Conservation (phyloP, 257 asterid genomes). For the Penstemon eatonii region DNA sequence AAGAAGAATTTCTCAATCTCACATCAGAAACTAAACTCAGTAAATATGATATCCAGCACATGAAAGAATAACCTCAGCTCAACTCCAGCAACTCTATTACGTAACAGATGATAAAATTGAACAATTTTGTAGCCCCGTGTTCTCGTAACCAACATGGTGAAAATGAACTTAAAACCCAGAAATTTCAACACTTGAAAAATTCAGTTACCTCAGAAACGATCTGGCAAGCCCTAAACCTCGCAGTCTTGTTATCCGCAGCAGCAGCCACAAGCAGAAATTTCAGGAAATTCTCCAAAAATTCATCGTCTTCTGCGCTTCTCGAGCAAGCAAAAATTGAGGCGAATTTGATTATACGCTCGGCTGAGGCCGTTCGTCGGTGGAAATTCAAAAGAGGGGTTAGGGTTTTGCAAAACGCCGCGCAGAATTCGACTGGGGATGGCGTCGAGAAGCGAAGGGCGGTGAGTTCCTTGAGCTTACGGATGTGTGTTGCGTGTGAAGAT, state of each 20-base stretch:
- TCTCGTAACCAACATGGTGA: background rate
- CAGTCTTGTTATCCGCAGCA: conserved; percentile 63
- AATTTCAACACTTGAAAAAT: background rate
- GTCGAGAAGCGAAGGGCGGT: conserved; percentile 46
- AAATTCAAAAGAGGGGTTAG: conserved; percentile 66
- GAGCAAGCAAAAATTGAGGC: conserved; percentile 52
- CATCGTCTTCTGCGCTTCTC: conserved; percentile 41
- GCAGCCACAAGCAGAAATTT: conserved; percentile 67
- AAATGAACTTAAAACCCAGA: too few species aligned
- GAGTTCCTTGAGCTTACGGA: conserved; percentile 79
- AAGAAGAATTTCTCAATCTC: background rate
- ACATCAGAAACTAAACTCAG: conserved; percentile 9
- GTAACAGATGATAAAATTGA: background rate
- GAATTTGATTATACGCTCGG: conserved; percentile 68
- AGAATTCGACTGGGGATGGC: conserved; percentile 41
- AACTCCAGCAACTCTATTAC: too few species aligned
- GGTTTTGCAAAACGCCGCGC: conserved; percentile 51
- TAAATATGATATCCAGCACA: background rate
- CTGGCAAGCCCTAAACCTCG: conserved; percentile 87
- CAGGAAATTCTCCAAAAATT: conserved; percentile 58
- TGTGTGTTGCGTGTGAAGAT: conserved; percentile 63
- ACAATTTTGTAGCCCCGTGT: background rate
- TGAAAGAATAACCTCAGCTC: background rate
- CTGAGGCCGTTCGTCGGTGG: conserved; percentile 62
- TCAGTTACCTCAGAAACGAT: conserved; percentile 77